Evolutionary conservation across 1,284 basidiomycete species (phyloP), one percentile per base, ranked within the genome.

Genomic region (Heterobasidion parviporum): DNA sequence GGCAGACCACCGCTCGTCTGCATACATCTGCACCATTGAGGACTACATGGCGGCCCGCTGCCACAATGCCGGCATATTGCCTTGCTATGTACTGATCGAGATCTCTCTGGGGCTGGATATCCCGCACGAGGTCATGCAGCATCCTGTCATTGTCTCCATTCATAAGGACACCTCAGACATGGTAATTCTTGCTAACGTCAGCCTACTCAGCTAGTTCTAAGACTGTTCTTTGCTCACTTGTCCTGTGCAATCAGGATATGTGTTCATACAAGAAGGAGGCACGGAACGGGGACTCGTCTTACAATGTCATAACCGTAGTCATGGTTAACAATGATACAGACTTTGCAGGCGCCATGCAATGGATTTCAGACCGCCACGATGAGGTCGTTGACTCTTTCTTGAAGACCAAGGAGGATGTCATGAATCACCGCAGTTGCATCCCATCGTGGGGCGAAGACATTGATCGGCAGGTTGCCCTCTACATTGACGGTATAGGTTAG

Each of bases 111-210:
- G 35, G 32, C 63, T 74, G 56, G 64, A 75, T 57, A 59, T 77
- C 33, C 73, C 75, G 0, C 69, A 73, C 47, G 65, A 74, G 12
- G 68, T 73, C 14, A 60, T 74, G 48, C 59, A 67, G 32, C 68
- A 77, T 55, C 72, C 72, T 8, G 57, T 64, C 44, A 66, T 78
- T 47, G 60, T 63, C 51, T 65, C 66, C 18, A 63, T 78, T 8
- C 58, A 63, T 0, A 59, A 63, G 34, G 58, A 61, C 15, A 63
- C 65, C 18, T 68, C 70, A 26, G 74, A 77, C 54, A 65, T 75
- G 63, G 63, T 74, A 33, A 69, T 72, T 6, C 60, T 76, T 44
- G 70, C 62, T 2, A 77, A 77, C 60, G 74, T 71, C 52, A 60
- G 65, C 52, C 41, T 33, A 35, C 20, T 34, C 20, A 16, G 1